These are phyloP conservation scores for Bromus sterilis DNA, from an alignment of 176 grass and related monocot species.

Conservation along the genomic window DNA sequence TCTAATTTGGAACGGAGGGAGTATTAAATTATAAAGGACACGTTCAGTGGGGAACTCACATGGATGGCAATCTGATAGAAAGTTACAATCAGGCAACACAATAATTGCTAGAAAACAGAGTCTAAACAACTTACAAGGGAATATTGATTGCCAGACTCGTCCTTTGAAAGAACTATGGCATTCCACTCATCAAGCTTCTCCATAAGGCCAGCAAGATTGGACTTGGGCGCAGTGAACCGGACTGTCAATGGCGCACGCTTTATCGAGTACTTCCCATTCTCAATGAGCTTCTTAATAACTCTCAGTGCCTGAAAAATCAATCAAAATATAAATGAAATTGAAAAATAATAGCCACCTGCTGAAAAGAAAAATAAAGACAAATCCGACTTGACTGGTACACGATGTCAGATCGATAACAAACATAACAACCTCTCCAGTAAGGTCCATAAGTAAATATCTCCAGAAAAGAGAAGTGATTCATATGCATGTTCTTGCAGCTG, in stretches of 20 bases:
- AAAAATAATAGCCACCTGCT: neutral
- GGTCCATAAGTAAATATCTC: neutral
- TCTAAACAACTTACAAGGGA: constrained; percentile 52
- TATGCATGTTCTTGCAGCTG: neutral
- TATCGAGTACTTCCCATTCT: constrained; percentile 45
- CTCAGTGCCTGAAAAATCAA: constrained; percentile 50
- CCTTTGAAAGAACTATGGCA: constrained; percentile 54
- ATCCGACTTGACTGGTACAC: neutral
- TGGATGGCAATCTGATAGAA: neutral
- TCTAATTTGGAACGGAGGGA: too few relatives aligned
- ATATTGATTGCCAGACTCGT: constrained; percentile 45
- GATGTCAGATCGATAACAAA: neutral
- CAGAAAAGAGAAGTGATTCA: neutral
- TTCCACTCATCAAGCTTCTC: constrained; percentile 62
- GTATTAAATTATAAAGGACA: neutral
- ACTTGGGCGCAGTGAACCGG: constrained; percentile 61
- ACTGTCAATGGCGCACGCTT: constrained; percentile 76
- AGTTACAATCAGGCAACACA: neutral
- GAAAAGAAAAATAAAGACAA: neutral
- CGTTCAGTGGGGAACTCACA: neutral
- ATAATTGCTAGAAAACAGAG: neutral
- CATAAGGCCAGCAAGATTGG: constrained; percentile 49
- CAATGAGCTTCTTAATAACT: constrained; percentile 78
- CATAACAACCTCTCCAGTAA: neutral
- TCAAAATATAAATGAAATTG: neutral